Evolutionary conservation across 768 basidiomycete species (phyloP), one percentile per base, ranked within the genome.

Genomic region (Xerocomus brunneocitrinus): DNA sequence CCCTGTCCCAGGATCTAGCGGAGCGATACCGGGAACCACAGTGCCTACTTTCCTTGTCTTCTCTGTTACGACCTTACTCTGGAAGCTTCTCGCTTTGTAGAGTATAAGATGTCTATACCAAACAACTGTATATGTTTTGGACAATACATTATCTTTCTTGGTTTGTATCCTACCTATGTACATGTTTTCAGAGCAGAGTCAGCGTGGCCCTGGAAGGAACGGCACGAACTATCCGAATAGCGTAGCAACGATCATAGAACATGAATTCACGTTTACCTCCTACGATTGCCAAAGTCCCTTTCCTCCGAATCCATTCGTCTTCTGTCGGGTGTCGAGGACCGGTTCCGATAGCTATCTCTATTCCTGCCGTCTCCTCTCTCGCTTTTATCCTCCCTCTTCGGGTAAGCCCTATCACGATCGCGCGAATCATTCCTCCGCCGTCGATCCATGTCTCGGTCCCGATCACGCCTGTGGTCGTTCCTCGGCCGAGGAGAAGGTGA

Each of bases 1-100:
- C 27, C 84, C 85, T 10, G 77, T 79, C 13, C 83, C 83, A 0
- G 81, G 82, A 4, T 71, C 80, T 36, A 68, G 71, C 4, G 74
- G 60, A 10, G 67, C 76, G 5, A 41, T 66, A 28, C 58, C 62
- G 31, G 67, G 70, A 5, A 65, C 70, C 6, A 51, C 64, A 34
- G 59, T 58, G 14, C 62, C 70, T 0, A 62, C 52, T 7, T 58
- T 58, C 22, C 41, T 68, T 46, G 30, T 70, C 14, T n/a, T 58
- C n/a, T 45, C 50, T 14, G 59, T 60, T 7, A 58, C 68, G 10
- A 58, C 52, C 8, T 22, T 69, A 2, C 56, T 66, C n/a, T 68
- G 66, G 60, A 62, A 59, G 31, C 7, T 69, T 39, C 54, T 68
- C 14, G 54, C 43, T 41, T 59, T 54, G 60, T 30, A 35, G 39